These are phyloP conservation scores for Neurospora sp. DNA, from an alignment of 495 filamentous ascomycete species.

Conservation along the genomic window DNA sequence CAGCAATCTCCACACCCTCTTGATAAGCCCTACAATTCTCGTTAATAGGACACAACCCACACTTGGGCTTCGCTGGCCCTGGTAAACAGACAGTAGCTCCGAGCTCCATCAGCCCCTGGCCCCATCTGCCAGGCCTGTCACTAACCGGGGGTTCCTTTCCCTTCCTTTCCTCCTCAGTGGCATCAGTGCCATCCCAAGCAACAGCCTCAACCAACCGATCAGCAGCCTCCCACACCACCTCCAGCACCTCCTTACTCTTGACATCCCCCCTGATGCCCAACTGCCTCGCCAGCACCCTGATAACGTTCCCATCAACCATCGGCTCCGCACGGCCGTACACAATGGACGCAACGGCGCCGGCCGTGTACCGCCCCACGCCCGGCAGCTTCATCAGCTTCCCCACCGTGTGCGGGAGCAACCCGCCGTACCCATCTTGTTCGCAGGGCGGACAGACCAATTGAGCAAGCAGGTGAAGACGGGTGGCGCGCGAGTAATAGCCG, in stretches of 20 bases:
- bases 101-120: conserved; percentile 40
- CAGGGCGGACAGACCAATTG: conserved; percentile 20
- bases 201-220: conserved; percentile 27
- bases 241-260: conserved; percentile 29
- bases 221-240: conserved; percentile 34
- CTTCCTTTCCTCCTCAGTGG: neutral
- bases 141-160: conserved; percentile 6
- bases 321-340: conserved; percentile 33
- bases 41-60: conserved; percentile 29
- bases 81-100: conserved; percentile 32
- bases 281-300: conserved; percentile 35
- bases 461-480: conserved; percentile 30
- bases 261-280: conserved; percentile 32
- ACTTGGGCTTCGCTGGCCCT: conserved; percentile 33
- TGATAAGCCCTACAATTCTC: conserved; percentile 32
- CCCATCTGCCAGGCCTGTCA: conserved; percentile 34
- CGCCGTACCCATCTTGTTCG: conserved; percentile 2
- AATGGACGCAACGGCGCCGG: conserved; percentile 36
- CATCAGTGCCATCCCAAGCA: conserved; percentile 17
- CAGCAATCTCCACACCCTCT: conserved; percentile 25
- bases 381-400: conserved; percentile 27
- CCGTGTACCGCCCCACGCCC: conserved; percentile 38
- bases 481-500: conserved; percentile 37
- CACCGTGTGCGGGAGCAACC: conserved; percentile 24
- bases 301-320: conserved; percentile 41